Conservation (phyloP, 306 rosid genomes). For the Lathyrus tuberosus region DNA sequence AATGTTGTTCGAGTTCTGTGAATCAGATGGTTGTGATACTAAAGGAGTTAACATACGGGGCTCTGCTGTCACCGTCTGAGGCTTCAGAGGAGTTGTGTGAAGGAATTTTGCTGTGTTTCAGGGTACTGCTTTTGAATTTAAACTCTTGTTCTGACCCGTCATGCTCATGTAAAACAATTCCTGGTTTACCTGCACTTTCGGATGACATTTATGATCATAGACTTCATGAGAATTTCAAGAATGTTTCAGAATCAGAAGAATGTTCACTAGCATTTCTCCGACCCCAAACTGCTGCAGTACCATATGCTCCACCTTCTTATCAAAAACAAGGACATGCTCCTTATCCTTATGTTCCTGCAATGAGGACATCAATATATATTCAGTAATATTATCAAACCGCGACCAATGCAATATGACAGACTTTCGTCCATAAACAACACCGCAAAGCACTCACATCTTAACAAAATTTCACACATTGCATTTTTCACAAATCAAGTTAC, state of each 20-base stretch:
- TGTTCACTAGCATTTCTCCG: conserved; percentile 79
- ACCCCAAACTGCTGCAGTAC: conserved; percentile 74
- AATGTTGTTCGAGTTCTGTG: conserved; percentile 76
- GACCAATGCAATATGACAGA: no score
- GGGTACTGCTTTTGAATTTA: conserved; percentile 66
- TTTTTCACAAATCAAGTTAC: no score
- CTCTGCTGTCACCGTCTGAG: conserved; percentile 77
- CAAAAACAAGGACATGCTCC: no score
- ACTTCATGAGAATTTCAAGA: conserved; percentile 40
- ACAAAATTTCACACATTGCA: no score
- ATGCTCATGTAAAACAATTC: conserved; percentile 64
- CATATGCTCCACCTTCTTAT: no score
- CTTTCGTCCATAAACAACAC: no score
- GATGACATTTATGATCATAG: conserved; percentile 45
- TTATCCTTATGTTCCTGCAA: no score
- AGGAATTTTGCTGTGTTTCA: conserved; percentile 81
- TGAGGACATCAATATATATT: no score
- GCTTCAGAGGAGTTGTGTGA: conserved; percentile 98
- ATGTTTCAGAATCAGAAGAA: conserved; percentile 57
- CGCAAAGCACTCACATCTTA: no score
- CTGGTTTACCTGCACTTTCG: conserved; percentile 61
- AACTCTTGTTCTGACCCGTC: conserved; percentile 59
- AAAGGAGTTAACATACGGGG: conserved; percentile 89
- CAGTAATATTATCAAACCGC: no score
- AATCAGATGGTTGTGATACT: conserved; percentile 94